These are phyloP conservation scores for Byssochlamys sp. DNA, from an alignment of 2,329 filamentous ascomycete species.

Conservation along the genomic window DNA sequence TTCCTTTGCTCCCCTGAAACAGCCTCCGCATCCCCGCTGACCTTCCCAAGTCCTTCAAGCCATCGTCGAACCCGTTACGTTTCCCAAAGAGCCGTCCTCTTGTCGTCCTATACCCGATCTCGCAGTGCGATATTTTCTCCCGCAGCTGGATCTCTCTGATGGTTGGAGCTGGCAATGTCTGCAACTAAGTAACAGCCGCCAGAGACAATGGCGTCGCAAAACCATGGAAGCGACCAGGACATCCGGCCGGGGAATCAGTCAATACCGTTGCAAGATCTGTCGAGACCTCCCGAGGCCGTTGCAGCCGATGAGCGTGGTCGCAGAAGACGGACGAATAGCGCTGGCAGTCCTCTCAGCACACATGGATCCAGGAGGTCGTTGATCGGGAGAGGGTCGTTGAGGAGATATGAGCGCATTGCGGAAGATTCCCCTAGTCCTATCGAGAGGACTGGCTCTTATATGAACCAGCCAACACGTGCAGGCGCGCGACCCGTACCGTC, in stretches of 20 bases:
- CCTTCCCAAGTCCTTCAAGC: not conserved
- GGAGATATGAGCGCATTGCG: constrained; percentile 45
- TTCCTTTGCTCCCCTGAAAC: not conserved
- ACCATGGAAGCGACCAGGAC: constrained; percentile 19
- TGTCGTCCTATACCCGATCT: not conserved
- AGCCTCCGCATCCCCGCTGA: not conserved
- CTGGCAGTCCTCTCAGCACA: constrained; percentile 29
- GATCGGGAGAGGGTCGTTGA: constrained; percentile 29
- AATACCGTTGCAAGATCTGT: constrained; percentile 62
- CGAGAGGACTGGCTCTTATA: constrained; percentile 6
- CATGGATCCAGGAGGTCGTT: constrained; percentile 35
- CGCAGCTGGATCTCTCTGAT: not conserved
- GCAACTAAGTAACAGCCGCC: constrained; percentile 26
- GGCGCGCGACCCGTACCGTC: constrained; percentile 13
- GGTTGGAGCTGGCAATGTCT: constrained; percentile 28
- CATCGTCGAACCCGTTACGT: not conserved
- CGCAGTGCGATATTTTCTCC: not conserved
- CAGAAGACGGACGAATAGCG: constrained; percentile 19
- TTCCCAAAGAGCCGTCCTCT: not conserved
- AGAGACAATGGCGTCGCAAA: constrained; percentile 34
- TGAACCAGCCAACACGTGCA: constrained; percentile 16
- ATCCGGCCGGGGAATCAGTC: constrained; percentile 35
- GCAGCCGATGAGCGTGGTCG: constrained; percentile 19
- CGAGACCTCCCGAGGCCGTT: constrained; percentile 25
- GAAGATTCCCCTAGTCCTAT: constrained; percentile 44